Evolutionary conservation across 345 rosid genomes (phyloP), one percentile per base, ranked within the genome.

Genomic region (Xanthoceras sorbifolium): DNA sequence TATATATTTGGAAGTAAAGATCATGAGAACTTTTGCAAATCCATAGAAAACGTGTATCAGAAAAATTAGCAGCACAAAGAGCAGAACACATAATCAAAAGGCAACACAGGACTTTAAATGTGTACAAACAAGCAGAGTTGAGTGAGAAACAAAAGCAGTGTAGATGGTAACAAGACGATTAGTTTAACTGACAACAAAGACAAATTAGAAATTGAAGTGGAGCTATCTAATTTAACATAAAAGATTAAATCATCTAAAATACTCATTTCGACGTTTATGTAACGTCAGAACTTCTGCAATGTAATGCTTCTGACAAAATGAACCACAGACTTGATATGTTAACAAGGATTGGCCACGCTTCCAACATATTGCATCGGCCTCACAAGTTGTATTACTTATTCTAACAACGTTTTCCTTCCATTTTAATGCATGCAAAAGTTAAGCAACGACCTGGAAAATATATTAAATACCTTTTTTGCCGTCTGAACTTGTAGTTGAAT

Each of bases 391-490:
- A 22, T 23, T 57, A 57, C 26, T 57, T 50, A 6, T 50, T 50
- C 12, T 23, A 57, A 14, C 10, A 57, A n/a, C 22, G 10, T 57
- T 22, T 18, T 25, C 25, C 9, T 11, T 12, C n/a, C 31, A 65
- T 60, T 40, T 6, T 20, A 4, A 22, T 17, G 44, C 69, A 28
- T 61, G 68, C 67, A 61, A 38, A 29, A 12, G 28, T 4, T 42
- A 38, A 63, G 42, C 54, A 69, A 5, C 7, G 18, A 70, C 17
- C 74, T 12, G 42, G 48, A 76, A 67, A 76, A 34, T 61, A 31
- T 46, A 65, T 20, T 26, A n/a, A 68, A 38, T 83, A 87, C 93
- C 93, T 79, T 80, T 85, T 72, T 79, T 86, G 67, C 77, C 52
- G 50, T 91, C 94, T 64, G 77, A 67, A 80, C 82, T 77, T 22